Evolutionary conservation across 1,284 basidiomycete species (phyloP).

Genomic region (Melampsora abietis-canadensis): DNA sequence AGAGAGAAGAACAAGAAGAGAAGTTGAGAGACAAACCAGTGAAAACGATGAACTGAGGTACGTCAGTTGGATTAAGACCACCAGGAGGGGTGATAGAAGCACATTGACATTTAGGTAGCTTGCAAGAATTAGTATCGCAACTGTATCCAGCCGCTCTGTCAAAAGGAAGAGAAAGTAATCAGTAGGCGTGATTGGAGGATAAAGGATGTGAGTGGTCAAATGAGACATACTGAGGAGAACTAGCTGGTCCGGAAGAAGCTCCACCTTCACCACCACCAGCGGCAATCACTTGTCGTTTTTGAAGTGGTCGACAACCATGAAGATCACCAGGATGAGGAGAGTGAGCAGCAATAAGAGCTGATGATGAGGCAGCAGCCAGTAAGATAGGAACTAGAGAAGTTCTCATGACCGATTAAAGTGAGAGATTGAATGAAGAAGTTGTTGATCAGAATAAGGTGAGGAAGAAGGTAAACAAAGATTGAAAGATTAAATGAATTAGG

Average conservation of each 20-base stretch:
- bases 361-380: background rate
- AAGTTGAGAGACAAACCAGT: constrained; percentile 53
- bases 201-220: background rate
- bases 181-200: background rate
- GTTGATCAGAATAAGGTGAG: no score
- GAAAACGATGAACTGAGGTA: constrained; percentile 69
- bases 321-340: background rate
- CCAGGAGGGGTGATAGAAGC: constrained; percentile 70
- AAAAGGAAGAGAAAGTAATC: background rate
- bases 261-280: constrained; percentile 30
- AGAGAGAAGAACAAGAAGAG: constrained; percentile 17
- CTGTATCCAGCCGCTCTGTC: constrained; percentile 60
- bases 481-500: no score
- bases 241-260: constrained; percentile 24
- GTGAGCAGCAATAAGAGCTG: background rate
- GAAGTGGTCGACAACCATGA: constrained; percentile 34
- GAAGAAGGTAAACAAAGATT: no score
- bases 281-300: constrained; percentile 32
- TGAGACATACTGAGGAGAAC: constrained; percentile 26
- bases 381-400: background rate
- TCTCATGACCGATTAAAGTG: background rate
- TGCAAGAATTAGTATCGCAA: constrained; percentile 65
- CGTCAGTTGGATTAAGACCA: constrained; percentile 64
- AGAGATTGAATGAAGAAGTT: no score
- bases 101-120: constrained; percentile 68